These are phyloP conservation scores for Termitomyces sp. DNA, from an alignment of 1,284 basidiomycete species.

Conservation along the genomic window DNA sequence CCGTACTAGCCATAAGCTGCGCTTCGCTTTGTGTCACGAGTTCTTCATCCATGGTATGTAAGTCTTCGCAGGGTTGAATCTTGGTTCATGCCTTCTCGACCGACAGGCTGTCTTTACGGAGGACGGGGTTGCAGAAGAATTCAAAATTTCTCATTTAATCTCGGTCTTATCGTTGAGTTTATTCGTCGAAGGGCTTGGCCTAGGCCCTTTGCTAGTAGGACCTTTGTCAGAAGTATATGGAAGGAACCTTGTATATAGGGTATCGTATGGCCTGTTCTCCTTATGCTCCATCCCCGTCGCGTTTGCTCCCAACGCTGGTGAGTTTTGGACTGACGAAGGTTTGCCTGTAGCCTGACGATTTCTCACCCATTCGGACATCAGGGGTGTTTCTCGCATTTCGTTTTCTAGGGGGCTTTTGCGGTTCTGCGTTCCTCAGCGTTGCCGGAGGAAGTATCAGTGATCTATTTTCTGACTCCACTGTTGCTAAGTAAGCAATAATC, in stretches of 20 bases:
- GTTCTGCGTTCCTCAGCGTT: conserved; percentile 75
- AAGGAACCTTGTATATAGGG: conserved; percentile 46
- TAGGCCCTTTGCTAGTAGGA: conserved; percentile 51
- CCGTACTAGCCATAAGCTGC: conserved; percentile 47
- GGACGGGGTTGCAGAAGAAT: conserved; percentile 51
- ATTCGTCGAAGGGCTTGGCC: conserved; percentile 50
- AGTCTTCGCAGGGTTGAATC: background rate
- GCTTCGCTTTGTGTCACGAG: conserved; percentile 64
- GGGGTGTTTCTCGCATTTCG: conserved; percentile 65
- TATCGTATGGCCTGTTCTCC: conserved; percentile 47
- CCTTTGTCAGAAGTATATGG: conserved; percentile 57
- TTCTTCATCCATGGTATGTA: conserved; percentile 63
- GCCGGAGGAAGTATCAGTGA: conserved; percentile 79
- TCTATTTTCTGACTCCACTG: conserved; percentile 57
- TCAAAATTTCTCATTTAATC: conserved; percentile 58
- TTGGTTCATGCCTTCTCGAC: background rate
- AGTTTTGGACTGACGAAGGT: conserved; percentile 11
- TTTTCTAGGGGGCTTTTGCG: conserved; percentile 65
- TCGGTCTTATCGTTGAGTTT: conserved; percentile 68
- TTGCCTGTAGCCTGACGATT: background rate
- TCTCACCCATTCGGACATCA: background rate
- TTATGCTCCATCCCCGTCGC: conserved; percentile 62
- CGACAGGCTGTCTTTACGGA: conserved; percentile 64
- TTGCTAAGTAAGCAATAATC: conserved; percentile 54
- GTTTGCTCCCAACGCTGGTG: conserved; percentile 58